These are phyloP conservation scores for Salvia hispanica DNA, from an alignment of 257 asterid species.

Conservation along the genomic window DNA sequence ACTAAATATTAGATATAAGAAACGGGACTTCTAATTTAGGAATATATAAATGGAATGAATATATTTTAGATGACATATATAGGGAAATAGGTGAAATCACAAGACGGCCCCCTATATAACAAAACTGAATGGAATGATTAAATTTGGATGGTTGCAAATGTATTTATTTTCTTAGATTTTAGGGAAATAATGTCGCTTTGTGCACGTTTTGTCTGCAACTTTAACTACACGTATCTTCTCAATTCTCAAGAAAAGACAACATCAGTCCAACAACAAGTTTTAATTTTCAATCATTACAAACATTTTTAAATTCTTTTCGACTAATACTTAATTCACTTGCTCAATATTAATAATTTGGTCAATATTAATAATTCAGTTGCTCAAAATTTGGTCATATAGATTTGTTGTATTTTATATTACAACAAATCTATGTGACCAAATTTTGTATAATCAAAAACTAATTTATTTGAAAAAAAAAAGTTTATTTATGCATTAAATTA, in stretches of 20 bases:
- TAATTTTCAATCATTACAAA: constrained; percentile 35
- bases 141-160: constrained; percentile 25
- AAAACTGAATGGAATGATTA: constrained; percentile 22
- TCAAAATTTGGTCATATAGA: too few relatives aligned
- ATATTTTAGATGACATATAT: neutral
- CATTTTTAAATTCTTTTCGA: neutral
- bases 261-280: constrained; percentile 38
- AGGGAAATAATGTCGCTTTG: constrained; percentile 34
- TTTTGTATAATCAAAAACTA: too few relatives aligned
- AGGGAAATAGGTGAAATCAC: neutral
- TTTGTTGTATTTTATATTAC: too few relatives aligned
- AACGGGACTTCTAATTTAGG: constrained; percentile 1
- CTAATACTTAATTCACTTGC: too few relatives aligned
- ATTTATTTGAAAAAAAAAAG: too few relatives aligned
- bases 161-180: constrained; percentile 38
- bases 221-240: constrained; percentile 31
- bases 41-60: neutral
- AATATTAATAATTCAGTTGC: too few relatives aligned
- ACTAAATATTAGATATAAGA: too few relatives aligned
- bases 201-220: constrained; percentile 37
- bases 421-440: too few relatives aligned
- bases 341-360: too few relatives aligned
- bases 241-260: constrained; percentile 41
- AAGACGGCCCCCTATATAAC: constrained; percentile 25
- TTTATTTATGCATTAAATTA: too few relatives aligned